Conservation (phyloP, 208 protist species). For the Leishmania braziliensis region DNA sequence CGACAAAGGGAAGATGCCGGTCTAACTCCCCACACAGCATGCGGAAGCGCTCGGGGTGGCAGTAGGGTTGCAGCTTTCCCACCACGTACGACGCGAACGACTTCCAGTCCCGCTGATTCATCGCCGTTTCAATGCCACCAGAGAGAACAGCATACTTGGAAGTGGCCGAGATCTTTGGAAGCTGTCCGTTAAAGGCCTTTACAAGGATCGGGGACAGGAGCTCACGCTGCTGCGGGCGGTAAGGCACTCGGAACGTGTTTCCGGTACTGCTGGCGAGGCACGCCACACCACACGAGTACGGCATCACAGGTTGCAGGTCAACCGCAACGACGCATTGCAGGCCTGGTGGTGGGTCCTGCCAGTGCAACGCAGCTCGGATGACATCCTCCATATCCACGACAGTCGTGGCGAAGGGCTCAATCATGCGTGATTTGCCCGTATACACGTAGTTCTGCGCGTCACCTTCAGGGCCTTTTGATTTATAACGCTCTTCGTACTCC, state of each 20-base stretch:
- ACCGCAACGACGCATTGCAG: constrained; percentile 81
- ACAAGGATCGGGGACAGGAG: constrained; percentile 55
- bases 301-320: constrained; percentile 78
- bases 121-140: constrained; percentile 74
- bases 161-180: constrained; percentile 53
- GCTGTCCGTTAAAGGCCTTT: constrained; percentile 80
- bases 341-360: constrained; percentile 52
- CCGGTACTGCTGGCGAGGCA: constrained; percentile 85
- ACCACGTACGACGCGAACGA: constrained; percentile 83
- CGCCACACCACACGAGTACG: constrained; percentile 62
- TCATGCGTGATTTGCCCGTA: constrained; percentile 51
- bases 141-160: constrained; percentile 78
- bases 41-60: constrained; percentile 32
- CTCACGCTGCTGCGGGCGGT: constrained; percentile 72
- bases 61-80: constrained; percentile 61
- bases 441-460: constrained; percentile 54
- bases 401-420: constrained; percentile 76
- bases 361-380: constrained; percentile 58
- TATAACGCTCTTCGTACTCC: constrained; percentile 71
- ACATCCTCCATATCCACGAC: constrained; percentile 73
- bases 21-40: constrained; percentile 57
- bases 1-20: constrained; percentile 79
- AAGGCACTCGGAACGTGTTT: constrained; percentile 73
- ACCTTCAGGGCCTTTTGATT: constrained; percentile 33
- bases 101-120: constrained; percentile 82